Evolutionary conservation across 208 protist species (phyloP), one percentile per base, ranked within the genome.

Genomic region (Tritrichomonas foetus): DNA sequence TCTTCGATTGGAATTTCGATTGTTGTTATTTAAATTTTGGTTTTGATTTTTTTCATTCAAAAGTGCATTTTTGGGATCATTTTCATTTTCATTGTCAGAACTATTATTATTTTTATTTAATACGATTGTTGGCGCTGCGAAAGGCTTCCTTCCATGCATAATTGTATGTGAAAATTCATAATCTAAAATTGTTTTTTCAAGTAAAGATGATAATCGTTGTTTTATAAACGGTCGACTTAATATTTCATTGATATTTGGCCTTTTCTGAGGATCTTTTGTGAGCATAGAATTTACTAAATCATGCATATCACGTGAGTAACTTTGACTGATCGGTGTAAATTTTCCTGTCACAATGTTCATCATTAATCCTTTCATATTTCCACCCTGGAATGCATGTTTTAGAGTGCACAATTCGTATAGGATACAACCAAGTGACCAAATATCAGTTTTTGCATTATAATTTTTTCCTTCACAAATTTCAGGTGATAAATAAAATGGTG

Each of bases 401-500:
- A 89, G 47, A 39, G 78, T 89, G 47, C 78, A 89, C 39, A 89
- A 39, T 27, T 89, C 78, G 47, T 89, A 89, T 53, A 89, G 47
- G 57, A 89, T 89, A 16, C 78, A 89, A 11, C 78, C 78, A 57
- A 89, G 78, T 47, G 78, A 89, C 78, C 78, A 89, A 20, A 89
- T 89, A 57, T 89, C 78, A 30, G 78, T 89, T 33, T 89, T 89
- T 9, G 78, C 53, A 57, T 89, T 89, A 36, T 89, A 89, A 11
- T 47, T 57, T 39, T 57, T 89, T 2, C 78, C 78, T 89, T 89
- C 78, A 20, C 78, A 89, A 57, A 89, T 89, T 39, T 89, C 78
- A 1, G 78, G 78, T 61, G 78, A 89, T 89, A 89, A 89, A 89
- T 89, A 89, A 89, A 57, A 89, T 33, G 78, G 78, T 16, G 78